phyloP scores from a whole-genome alignment of 805 yeast genomes.

The Yamadazyma endophytica region DNA sequence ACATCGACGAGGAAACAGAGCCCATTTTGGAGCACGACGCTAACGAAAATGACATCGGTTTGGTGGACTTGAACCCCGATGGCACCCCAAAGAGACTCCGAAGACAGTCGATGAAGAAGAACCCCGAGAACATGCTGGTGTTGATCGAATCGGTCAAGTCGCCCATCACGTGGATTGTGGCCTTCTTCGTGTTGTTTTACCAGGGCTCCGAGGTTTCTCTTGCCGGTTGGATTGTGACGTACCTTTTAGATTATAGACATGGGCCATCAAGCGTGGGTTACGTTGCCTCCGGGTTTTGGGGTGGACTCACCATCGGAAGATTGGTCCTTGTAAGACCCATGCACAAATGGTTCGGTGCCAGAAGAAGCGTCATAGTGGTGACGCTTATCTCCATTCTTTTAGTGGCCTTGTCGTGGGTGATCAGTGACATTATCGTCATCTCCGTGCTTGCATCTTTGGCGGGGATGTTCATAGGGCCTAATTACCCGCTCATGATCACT shows the following conservation, averaged over 20 bases:
- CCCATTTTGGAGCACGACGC: conserved; percentile 1
- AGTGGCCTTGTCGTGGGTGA: conserved; percentile 45
- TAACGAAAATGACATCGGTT: conserved; percentile 6
- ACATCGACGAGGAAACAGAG: conserved; percentile 12
- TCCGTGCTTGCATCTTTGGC: conserved; percentile 45
- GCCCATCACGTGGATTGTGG: conserved; percentile 43
- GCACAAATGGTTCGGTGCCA: conserved; percentile 39
- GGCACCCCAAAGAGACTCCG: not conserved
- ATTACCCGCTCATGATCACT: conserved; percentile 51
- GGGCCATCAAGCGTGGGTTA: conserved; percentile 52
- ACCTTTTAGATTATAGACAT: conserved; percentile 49
- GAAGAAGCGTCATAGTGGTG: conserved; percentile 39
- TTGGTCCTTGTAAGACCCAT: conserved; percentile 41
- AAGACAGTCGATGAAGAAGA: not conserved
- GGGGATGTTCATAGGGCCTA: conserved; percentile 66
- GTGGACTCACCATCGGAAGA: conserved; percentile 65
- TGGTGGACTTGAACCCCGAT: conserved; percentile 1
- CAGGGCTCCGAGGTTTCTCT: conserved; percentile 67
- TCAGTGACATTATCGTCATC: conserved; percentile 41
- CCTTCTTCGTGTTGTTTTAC: conserved; percentile 55
- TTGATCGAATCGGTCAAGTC: conserved; percentile 31
- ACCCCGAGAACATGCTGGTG: not conserved
- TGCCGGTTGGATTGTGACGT: conserved; percentile 74
- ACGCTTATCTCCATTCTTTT: conserved; percentile 30
- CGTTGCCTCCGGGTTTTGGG: conserved; percentile 70